These are phyloP conservation scores for Teunomyces funiuensis DNA, from an alignment of 805 yeast genomes.

Conservation along the genomic window DNA sequence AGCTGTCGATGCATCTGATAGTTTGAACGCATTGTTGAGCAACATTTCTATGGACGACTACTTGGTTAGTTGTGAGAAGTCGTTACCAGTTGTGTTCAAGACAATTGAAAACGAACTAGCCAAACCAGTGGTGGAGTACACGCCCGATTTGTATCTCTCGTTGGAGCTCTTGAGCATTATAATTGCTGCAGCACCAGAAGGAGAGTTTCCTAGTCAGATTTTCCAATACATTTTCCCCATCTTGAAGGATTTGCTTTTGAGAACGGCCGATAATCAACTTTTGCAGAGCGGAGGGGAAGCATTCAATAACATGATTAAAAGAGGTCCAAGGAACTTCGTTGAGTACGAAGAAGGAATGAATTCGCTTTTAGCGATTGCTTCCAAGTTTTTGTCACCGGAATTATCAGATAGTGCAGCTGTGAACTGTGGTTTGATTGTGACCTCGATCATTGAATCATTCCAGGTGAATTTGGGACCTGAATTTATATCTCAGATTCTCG, in stretches of 20 bases:
- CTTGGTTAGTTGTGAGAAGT: constrained; percentile 45
- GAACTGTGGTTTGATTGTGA: constrained; percentile 68
- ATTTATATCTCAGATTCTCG: constrained; percentile 57
- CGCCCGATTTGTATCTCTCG: constrained; percentile 59
- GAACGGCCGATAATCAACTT: constrained; percentile 70
- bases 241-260: constrained; percentile 38
- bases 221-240: constrained; percentile 45
- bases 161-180: constrained; percentile 57
- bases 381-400: constrained; percentile 68
- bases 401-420: constrained; percentile 80
- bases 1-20: constrained; percentile 64
- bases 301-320: constrained; percentile 57
- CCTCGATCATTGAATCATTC: constrained; percentile 56
- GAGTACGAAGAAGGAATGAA: constrained; percentile 48
- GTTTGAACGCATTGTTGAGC: constrained; percentile 59
- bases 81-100: constrained; percentile 50
- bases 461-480: constrained; percentile 36
- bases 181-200: constrained; percentile 43
- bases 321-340: constrained; percentile 34
- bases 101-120: constrained; percentile 31
- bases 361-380: constrained; percentile 59
- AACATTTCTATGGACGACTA: constrained; percentile 47
- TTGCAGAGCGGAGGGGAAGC: constrained; percentile 77
- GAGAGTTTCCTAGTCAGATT: constrained; percentile 37
- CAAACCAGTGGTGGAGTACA: constrained; percentile 42